phyloP scores from a whole-genome alignment of 1,284 basidiomycete genomes.

The Neotropicomus parvogracilis region DNA sequence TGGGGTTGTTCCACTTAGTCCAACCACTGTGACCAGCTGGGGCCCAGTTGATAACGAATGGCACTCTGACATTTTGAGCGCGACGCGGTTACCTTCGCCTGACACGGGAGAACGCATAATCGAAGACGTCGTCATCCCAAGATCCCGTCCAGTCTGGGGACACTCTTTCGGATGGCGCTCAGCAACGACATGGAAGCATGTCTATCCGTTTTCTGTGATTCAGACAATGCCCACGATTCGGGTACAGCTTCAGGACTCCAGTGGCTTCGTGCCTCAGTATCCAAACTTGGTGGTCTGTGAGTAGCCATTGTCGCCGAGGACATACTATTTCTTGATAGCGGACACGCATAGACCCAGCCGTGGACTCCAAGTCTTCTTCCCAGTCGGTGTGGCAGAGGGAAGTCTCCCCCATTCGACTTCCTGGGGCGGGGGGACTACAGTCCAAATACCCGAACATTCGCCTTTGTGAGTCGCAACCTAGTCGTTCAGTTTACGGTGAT shows the following conservation, averaged over 20 bases:
- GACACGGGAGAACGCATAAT: constrained; percentile 35
- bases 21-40: constrained; percentile 35
- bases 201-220: constrained; percentile 21
- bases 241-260: constrained; percentile 7
- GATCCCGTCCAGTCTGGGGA: constrained; percentile 36
- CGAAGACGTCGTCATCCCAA: constrained; percentile 37
- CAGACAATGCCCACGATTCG: constrained; percentile 2
- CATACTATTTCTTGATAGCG: constrained; percentile 2
- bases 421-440: constrained; percentile 11
- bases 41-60: constrained; percentile 26
- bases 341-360: constrained; percentile 34
- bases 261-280: constrained; percentile 24
- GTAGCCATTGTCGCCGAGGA: constrained; percentile 10
- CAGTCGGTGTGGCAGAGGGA: constrained; percentile 14
- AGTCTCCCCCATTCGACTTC: constrained; percentile 12
- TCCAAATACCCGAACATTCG: constrained; percentile 19
- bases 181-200: constrained; percentile 22
- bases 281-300: constrained; percentile 38
- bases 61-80: constrained; percentile 7
- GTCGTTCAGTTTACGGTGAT: neutral
- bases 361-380: constrained; percentile 32
- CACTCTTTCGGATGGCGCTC: constrained; percentile 29
- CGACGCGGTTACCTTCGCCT: constrained; percentile 31
- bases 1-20: constrained; percentile 56
- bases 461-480: constrained; percentile 24